These are phyloP conservation scores for Hypomontagnella monticulosa DNA, from an alignment of 495 filamentous ascomycete genomes.

Conservation along the genomic window DNA sequence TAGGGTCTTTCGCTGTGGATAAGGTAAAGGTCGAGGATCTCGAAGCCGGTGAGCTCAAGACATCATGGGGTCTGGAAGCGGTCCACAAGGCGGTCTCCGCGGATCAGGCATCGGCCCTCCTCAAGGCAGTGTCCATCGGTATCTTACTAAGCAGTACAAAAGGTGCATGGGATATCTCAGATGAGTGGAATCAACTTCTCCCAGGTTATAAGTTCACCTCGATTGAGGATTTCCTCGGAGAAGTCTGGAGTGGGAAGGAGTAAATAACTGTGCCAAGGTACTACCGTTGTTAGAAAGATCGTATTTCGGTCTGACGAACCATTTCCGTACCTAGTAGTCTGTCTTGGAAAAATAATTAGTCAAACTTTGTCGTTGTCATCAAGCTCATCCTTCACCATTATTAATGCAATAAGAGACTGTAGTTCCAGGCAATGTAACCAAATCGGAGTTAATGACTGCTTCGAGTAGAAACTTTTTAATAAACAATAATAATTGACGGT, in stretches of 20 bases:
- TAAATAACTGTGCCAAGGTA: background rate
- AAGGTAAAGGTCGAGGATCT: slow-evolving; percentile 58
- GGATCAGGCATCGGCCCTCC: slow-evolving; percentile 51
- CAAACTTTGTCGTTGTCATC: no score
- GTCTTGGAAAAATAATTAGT: no score
- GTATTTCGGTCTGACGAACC: no score
- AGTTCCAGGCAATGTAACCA: no score
- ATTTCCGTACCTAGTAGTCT: no score
- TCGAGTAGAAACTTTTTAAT: no score
- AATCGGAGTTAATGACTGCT: no score
- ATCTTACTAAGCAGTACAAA: slow-evolving; percentile 53
- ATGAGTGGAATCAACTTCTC: slow-evolving; percentile 63
- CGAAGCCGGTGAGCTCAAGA: slow-evolving; percentile 53
- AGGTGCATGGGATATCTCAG: slow-evolving; percentile 55
- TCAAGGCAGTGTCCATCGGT: slow-evolving; percentile 47
- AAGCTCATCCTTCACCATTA: no score
- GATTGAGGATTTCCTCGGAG: slow-evolving; percentile 57
- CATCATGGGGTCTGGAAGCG: slow-evolving; percentile 54
- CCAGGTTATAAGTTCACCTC: slow-evolving; percentile 62
- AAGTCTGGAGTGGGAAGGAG: slow-evolving; percentile 57
- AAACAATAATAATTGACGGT: no score
- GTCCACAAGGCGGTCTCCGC: slow-evolving; percentile 56
- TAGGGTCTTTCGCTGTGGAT: slow-evolving; percentile 57
- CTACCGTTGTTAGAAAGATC: no score
- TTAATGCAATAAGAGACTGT: no score